phyloP scores from a whole-genome alignment of 805 yeast species.

The Yarrowia osloensis region DNA sequence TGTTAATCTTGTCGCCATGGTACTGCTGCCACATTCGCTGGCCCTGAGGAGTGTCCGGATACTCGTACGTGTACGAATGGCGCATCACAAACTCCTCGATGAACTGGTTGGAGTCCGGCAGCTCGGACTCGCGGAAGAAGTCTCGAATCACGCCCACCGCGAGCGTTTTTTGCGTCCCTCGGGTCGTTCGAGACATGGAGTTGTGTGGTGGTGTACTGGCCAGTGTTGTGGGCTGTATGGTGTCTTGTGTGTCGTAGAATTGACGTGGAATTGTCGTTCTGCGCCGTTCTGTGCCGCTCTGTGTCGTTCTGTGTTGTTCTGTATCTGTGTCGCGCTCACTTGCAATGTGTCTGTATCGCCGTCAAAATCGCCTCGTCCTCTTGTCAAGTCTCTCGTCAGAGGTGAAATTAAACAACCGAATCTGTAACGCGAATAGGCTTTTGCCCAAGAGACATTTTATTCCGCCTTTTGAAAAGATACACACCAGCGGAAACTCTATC shows the following conservation, averaged over 20 bases:
- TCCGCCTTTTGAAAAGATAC: constrained; percentile 27
- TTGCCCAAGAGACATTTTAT: constrained; percentile 23
- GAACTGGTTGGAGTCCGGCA: constrained; percentile 10
- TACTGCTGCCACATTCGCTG: constrained; percentile 15
- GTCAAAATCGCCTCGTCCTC: too few species aligned
- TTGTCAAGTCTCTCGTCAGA: too few species aligned
- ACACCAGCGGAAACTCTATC: not conserved
- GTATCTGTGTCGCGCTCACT: not conserved
- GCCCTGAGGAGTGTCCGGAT: constrained; percentile 23
- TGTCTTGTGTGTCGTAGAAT: not conserved
- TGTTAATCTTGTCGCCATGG: constrained; percentile 20
- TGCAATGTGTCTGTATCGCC: not conserved
- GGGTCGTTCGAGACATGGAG: not conserved
- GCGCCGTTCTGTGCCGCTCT: not conserved
- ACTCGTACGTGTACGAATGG: constrained; percentile 19
- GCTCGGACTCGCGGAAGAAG: not conserved
- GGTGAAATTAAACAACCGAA: constrained; percentile 23
- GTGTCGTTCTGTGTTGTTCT: not conserved
- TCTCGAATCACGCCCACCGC: constrained; percentile 16
- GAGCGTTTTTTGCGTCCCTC: constrained; percentile 1
- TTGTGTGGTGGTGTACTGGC: not conserved
- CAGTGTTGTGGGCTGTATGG: not conserved
- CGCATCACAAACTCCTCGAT: constrained; percentile 19
- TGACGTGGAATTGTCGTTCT: too few species aligned
- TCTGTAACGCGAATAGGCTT: constrained; percentile 25